These are phyloP conservation scores for Symbiodinium pilosum DNA, from an alignment of 73 alveolate species.

Conservation along the genomic window DNA sequence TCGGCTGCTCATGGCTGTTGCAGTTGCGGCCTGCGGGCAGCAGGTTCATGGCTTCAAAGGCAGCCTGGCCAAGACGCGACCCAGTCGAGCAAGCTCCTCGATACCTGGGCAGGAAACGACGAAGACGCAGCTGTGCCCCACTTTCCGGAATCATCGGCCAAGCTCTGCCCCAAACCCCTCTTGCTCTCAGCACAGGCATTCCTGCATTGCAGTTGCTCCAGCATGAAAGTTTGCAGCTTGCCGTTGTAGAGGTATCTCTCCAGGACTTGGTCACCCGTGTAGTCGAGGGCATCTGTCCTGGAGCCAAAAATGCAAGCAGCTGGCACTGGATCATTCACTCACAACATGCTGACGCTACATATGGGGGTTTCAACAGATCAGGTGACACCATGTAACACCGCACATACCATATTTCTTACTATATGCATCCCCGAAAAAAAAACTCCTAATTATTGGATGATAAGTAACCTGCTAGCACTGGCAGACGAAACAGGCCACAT, in stretches of 20 bases:
- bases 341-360: too few relatives aligned
- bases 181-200: too few relatives aligned
- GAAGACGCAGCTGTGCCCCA: not conserved
- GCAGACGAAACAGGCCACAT: too few relatives aligned
- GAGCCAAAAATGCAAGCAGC: not conserved
- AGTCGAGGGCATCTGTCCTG: constrained; percentile 89
- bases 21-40: constrained; percentile 72
- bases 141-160: too few relatives aligned
- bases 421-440: too few relatives aligned
- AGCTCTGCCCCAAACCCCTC: too few relatives aligned
- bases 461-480: too few relatives aligned
- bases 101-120: not conserved
- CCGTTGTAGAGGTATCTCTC: constrained; percentile 20
- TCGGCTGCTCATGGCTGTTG: not conserved
- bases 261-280: constrained; percentile 70
- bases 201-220: not conserved
- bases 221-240: constrained; percentile 27
- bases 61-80: not conserved
- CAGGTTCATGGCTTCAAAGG: constrained; percentile 75
- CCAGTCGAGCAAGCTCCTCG: constrained; percentile 58
- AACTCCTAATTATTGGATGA: too few relatives aligned
- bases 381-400: too few relatives aligned
- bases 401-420: too few relatives aligned
- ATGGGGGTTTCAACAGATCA: too few relatives aligned
- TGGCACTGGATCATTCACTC: too few relatives aligned